phyloP scores from a whole-genome alignment of 345 rosid species.

The Populus alba region DNA sequence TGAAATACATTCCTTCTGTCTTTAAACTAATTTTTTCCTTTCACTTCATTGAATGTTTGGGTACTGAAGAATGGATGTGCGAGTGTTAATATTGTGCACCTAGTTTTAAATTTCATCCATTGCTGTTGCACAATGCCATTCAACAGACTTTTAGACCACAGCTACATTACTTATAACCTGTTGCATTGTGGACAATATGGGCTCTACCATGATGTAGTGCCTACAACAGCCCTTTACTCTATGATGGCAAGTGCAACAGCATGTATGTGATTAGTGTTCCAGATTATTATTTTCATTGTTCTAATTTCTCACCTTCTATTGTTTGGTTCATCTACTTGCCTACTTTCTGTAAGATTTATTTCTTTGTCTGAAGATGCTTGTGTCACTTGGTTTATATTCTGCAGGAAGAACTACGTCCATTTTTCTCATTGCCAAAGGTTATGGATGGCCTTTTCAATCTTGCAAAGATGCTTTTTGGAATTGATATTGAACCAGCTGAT shows the following conservation, averaged over 20 bases:
- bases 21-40: neutral
- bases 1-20: neutral
- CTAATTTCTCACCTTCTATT: neutral
- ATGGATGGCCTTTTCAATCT: constrained; percentile 79
- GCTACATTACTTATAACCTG: no score
- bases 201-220: no score
- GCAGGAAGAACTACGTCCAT: constrained; percentile 88
- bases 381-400: neutral
- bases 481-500: constrained; percentile 78
- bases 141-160: no score
- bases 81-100: no score
- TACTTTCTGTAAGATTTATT: neutral
- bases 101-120: no score
- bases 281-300: neutral
- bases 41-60: neutral
- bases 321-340: neutral
- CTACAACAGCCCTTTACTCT: no score
- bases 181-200: no score
- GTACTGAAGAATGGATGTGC: no score
- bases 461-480: constrained; percentile 66
- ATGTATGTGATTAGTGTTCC: neutral
- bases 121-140: no score
- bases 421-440: constrained; percentile 85
- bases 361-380: neutral
- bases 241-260: neutral